Percentiles rank a stretch among this genome's conserved stretches.
Conservation (phyloP, 1,139 yeast species). For the Pichia sp. region DNA sequence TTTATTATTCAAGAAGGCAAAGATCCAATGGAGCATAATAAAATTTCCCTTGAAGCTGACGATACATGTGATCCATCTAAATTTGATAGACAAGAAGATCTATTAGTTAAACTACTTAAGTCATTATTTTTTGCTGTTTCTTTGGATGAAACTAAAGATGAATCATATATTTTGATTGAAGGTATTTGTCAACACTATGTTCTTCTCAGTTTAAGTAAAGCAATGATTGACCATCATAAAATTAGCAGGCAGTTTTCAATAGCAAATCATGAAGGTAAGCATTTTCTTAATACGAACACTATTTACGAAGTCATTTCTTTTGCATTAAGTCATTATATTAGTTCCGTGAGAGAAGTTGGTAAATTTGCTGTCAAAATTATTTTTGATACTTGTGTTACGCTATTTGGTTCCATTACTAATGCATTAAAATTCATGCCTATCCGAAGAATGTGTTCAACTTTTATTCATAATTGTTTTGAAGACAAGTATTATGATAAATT, state of each 20-base stretch:
- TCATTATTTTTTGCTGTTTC: slow-evolving; percentile 71
- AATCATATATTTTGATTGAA: slow-evolving; percentile 55
- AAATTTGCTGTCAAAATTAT: slow-evolving; percentile 57
- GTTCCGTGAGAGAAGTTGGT: slow-evolving; percentile 67
- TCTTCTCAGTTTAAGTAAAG: slow-evolving; percentile 66
- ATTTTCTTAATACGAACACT: slow-evolving; percentile 62
- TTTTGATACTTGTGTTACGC: slow-evolving; percentile 51
- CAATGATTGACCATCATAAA: slow-evolving; percentile 64
- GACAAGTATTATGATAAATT: slow-evolving; percentile 79
- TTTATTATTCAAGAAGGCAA: slow-evolving; percentile 30
- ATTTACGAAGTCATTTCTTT: slow-evolving; percentile 69
- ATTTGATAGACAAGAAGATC: slow-evolving; percentile 54
- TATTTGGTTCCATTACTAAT: slow-evolving; percentile 63
- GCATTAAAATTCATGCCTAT: slow-evolving; percentile 70
- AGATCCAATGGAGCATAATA: slow-evolving; percentile 18
- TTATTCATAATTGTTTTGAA: slow-evolving; percentile 87
- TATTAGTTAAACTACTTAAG: slow-evolving; percentile 56
- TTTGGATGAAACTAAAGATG: slow-evolving; percentile 64
- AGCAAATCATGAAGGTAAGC: slow-evolving; percentile 72
- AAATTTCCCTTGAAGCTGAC: slow-evolving; percentile 36
- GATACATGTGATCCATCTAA: slow-evolving; percentile 43
- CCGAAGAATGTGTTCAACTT: slow-evolving; percentile 69
- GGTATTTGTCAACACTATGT: slow-evolving; percentile 76
- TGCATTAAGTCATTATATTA: slow-evolving; percentile 74
- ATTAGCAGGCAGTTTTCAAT: slow-evolving; percentile 67